Evolutionary conservation across 352 stramenopile genomes (phyloP).

Genomic region (Globisporangium iwayamae): DNA sequence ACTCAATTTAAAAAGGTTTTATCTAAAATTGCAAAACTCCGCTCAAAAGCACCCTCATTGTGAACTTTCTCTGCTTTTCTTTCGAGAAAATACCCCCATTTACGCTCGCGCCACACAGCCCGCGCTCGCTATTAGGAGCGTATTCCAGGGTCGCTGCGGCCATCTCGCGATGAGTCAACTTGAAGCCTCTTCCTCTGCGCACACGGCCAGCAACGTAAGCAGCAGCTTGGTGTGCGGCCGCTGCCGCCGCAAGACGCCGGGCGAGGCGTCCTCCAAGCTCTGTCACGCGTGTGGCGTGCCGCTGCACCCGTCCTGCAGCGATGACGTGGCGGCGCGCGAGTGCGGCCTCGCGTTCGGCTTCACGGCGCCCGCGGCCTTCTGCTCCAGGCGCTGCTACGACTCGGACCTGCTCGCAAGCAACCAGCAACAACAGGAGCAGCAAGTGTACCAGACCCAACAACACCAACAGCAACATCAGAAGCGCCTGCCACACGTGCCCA

Average conservation of each 20-base stretch:
- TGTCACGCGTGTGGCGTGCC: slow-evolving; percentile 32
- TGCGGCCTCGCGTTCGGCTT: slow-evolving; percentile 37
- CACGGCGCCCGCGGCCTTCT: slow-evolving; percentile 25
- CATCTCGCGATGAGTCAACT: slow-evolving; percentile 4
- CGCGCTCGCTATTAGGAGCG: too few relatives aligned
- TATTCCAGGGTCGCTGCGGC: not conserved
- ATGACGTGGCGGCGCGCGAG: slow-evolving; percentile 31
- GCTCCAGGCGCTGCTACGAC: slow-evolving; percentile 43
- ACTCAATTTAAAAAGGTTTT: too few relatives aligned
- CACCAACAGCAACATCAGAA: slow-evolving; percentile 12
- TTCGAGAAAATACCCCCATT: too few relatives aligned
- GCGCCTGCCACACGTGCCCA: slow-evolving; percentile 28
- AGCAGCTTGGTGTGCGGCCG: slow-evolving; percentile 13
- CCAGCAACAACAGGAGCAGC: slow-evolving; percentile 6
- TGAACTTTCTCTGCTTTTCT: too few relatives aligned
- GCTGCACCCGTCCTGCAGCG: slow-evolving; percentile 34
- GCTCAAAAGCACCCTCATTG: too few relatives aligned
- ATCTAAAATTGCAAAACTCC: too few relatives aligned
- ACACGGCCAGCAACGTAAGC: not conserved
- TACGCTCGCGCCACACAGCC: too few relatives aligned
- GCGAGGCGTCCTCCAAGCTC: slow-evolving; percentile 28
- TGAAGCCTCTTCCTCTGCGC: not conserved
- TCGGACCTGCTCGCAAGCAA: slow-evolving; percentile 16
- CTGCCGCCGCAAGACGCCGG: slow-evolving; percentile 32
- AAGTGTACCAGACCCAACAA: not conserved